These are phyloP conservation scores for Talaromyces sp. DNA, from an alignment of 2,329 filamentous ascomycete genomes.

Conservation along the genomic window DNA sequence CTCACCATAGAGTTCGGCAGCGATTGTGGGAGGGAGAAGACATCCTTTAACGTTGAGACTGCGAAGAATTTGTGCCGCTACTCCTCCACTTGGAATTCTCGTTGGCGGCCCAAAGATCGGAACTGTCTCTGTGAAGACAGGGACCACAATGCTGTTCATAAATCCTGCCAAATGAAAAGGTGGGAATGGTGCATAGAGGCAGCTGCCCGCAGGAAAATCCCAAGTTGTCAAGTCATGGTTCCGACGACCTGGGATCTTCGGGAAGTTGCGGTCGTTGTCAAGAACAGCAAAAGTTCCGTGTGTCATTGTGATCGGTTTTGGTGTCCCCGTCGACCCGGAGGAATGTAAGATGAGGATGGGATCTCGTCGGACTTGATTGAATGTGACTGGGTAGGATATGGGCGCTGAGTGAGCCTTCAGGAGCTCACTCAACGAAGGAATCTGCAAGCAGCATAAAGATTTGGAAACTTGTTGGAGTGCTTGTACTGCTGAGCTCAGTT, in stretches of 20 bases:
- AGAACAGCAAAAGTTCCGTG: neutral
- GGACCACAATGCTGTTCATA: neutral
- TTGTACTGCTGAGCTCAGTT: neutral
- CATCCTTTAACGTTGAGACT: neutral
- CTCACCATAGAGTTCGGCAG: neutral
- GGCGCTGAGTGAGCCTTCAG: neutral
- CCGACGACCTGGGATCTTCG: neutral
- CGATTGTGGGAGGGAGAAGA: neutral
- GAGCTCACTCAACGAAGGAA: neutral
- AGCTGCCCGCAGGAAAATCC: slow-evolving; percentile 2
- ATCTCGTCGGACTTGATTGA: neutral
- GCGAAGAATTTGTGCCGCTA: neutral
- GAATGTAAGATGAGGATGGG: slow-evolving; percentile 5
- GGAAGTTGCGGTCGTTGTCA: slow-evolving; percentile 6
- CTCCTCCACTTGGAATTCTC: slow-evolving; percentile 2
- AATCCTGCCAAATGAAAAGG: slow-evolving; percentile 8
- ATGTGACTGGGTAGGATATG: slow-evolving; percentile 1
- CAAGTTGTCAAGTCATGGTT: slow-evolving; percentile 6
- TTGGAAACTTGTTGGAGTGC: neutral
- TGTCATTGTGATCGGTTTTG: slow-evolving; percentile 3
- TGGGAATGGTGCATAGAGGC: slow-evolving; percentile 5
- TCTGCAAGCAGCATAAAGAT: neutral
- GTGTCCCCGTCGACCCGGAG: slow-evolving; percentile 9
- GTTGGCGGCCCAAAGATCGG: slow-evolving; percentile 4
- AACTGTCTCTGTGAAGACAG: neutral